Evolutionary conservation across 805 yeast genomes (phyloP).

Genomic region (Sporopachydermia quercuum): DNA sequence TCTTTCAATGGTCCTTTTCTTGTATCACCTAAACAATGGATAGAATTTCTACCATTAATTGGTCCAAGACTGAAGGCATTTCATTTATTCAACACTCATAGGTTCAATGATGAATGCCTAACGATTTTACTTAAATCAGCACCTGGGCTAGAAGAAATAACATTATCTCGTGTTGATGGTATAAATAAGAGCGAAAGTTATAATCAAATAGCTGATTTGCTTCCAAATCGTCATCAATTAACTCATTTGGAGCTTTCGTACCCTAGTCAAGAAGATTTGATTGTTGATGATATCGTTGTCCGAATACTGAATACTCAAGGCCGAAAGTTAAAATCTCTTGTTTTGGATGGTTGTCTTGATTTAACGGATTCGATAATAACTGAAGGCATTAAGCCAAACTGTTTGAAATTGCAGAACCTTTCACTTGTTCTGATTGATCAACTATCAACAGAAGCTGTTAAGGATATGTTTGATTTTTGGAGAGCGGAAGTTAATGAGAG

Average conservation of each 20-base stretch:
- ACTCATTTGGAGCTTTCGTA: constrained; percentile 49
- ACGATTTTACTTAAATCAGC: constrained; percentile 47
- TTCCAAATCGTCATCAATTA: constrained; percentile 27
- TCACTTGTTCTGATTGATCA: constrained; percentile 47
- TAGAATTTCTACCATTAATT: constrained; percentile 44
- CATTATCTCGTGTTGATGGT: constrained; percentile 61
- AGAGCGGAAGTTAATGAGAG: constrained; percentile 16
- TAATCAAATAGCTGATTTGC: constrained; percentile 48
- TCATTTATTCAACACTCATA: constrained; percentile 66
- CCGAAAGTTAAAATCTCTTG: constrained; percentile 37
- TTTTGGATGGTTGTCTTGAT: constrained; percentile 58
- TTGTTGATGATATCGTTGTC: constrained; percentile 27
- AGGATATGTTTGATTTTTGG: constrained; percentile 44
- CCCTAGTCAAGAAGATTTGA: constrained; percentile 31
- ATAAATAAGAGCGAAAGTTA: constrained; percentile 41
- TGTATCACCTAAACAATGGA: constrained; percentile 67
- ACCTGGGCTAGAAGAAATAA: constrained; percentile 35
- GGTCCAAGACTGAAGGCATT: constrained; percentile 42
- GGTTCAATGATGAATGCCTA: constrained; percentile 58
- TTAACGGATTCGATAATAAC: constrained; percentile 49
- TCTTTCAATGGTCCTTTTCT: constrained; percentile 84
- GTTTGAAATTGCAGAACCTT: constrained; percentile 39
- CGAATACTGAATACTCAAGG: constrained; percentile 36
- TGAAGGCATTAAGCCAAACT: constrained; percentile 45
- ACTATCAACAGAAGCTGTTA: constrained; percentile 55